Evolutionary conservation across 139 green algal genomes (phyloP), one percentile per base, ranked within the genome.

Genomic region (Chlorella sp.): DNA sequence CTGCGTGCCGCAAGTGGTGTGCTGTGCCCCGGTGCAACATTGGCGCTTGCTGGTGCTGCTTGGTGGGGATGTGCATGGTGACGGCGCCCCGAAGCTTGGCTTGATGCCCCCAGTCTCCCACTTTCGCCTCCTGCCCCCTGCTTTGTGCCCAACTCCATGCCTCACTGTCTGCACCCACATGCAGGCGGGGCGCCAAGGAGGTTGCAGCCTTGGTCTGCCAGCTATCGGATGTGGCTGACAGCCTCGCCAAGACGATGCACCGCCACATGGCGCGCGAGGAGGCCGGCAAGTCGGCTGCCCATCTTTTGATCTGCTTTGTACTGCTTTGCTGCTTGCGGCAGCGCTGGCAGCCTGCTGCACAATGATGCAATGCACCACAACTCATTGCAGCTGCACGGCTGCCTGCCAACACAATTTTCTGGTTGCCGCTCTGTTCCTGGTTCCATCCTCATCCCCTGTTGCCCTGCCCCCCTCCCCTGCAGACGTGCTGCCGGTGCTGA

Each of bases 401-500:
- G n/a, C n/a, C n/a, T n/a, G n/a, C n/a, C n/a, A n/a, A n/a, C n/a
- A n/a, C n/a, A n/a, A n/a, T n/a, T n/a, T n/a, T n/a, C n/a, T n/a
- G n/a, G n/a, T n/a, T n/a, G n/a, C 23, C 26, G 15, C 34, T 18
- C 26, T 34, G 2, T 12, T 68, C 9, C 26, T 68, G 4, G 21
- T 34, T 30, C 17, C 60, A 32, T 15, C 25, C 26, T 32, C 23
- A 68, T 15, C 60, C 25, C 25, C 60, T 17, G 4, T 5, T 68
- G 60, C 38, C 25, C 23, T 51, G n/a, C n/a, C n/a, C 38, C 70
- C 26, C 34, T 9, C 67, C 34, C 13, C 69, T 21, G 39, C 71
- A 78, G 93, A 95, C 62, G 91, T 98, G 85, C 93, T 98, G 82
- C 96, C 96, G 23, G 51, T 96, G 84, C 90, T 98, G 55, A 88